Conservation (phyloP, 768 basidiomycete species). For the Auricularia heimuer region DNA sequence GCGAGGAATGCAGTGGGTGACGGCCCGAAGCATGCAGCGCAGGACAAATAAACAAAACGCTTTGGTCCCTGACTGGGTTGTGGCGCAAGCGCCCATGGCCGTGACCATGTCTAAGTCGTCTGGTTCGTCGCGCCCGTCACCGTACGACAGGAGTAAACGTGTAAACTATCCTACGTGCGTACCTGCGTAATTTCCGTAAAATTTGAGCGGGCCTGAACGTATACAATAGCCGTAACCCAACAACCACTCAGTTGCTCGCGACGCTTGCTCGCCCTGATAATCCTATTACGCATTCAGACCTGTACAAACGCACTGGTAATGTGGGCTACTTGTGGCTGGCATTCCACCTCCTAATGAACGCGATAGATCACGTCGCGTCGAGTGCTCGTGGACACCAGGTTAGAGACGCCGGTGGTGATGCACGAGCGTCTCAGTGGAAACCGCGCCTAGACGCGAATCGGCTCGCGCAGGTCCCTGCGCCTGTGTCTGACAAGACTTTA, state of each 20-base stretch:
- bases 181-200: too few relatives aligned
- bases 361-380: constrained; percentile 40
- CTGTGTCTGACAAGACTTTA: background rate
- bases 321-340: background rate
- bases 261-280: constrained; percentile 57
- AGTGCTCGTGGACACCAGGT: constrained; percentile 60
- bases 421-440: constrained; percentile 34
- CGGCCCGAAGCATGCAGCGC: background rate
- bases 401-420: constrained; percentile 33
- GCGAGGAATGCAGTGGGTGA: background rate
- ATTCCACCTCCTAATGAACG: background rate
- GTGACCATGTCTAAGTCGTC: constrained; percentile 20
- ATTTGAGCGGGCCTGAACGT: too few relatives aligned
- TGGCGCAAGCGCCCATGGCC: constrained; percentile 6
- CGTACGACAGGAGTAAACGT: background rate
- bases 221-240: constrained; percentile 20
- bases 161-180: background rate
- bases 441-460: constrained; percentile 31
- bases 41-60: background rate
- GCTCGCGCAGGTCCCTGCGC: background rate
- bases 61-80: constrained; percentile 7
- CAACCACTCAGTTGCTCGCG: constrained; percentile 40
- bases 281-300: constrained; percentile 70
- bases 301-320: constrained; percentile 49
- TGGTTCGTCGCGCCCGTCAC: constrained; percentile 14